Conservation (phyloP, 306 rosid genomes). For the Abrus pulchellus region DNA sequence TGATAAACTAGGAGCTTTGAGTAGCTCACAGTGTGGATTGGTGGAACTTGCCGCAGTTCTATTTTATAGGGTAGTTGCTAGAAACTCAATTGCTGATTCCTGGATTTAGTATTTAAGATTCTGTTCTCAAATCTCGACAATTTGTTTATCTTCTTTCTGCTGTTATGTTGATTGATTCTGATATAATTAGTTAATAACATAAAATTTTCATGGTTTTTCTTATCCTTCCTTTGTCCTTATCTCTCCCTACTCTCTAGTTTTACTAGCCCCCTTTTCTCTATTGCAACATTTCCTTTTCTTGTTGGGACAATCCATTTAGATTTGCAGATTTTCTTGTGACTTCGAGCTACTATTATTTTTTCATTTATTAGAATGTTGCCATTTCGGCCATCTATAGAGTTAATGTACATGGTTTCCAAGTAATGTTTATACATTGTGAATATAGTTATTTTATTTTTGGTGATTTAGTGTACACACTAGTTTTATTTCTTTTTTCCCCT, state of each 20-base stretch:
- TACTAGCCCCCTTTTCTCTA: not conserved
- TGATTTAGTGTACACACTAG: conserved; percentile 1
- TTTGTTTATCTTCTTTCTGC: conserved; percentile 4
- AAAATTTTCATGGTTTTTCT: conserved; percentile 11
- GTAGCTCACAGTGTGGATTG: conserved; percentile 72
- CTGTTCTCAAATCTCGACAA: conserved; percentile 8
- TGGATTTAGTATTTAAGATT: conserved; percentile 23
- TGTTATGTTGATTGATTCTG: conserved; percentile 27
- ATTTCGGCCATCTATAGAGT: conserved; percentile 19
- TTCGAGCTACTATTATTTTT: conserved; percentile 21
- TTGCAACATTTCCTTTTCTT: not conserved
- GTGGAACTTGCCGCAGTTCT: conserved; percentile 92
- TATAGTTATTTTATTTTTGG: conserved; percentile 5
- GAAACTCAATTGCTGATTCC: conserved; percentile 31
- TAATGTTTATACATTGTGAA: conserved; percentile 39
- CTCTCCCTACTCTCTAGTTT: not conserved
- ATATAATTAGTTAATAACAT: conserved; percentile 21
- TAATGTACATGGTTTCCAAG: not conserved
- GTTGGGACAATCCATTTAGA: conserved; percentile 29
- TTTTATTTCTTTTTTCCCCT: conserved; percentile 1
- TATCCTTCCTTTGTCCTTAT: conserved; percentile 30
- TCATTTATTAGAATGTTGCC: conserved; percentile 17
- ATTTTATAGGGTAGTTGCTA: conserved; percentile 70
- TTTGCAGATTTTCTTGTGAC: conserved; percentile 30
- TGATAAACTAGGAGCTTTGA: conserved; percentile 83